These are phyloP conservation scores for Annona cherimola DNA, from an alignment of 164 flowering plant species.

Conservation along the genomic window DNA sequence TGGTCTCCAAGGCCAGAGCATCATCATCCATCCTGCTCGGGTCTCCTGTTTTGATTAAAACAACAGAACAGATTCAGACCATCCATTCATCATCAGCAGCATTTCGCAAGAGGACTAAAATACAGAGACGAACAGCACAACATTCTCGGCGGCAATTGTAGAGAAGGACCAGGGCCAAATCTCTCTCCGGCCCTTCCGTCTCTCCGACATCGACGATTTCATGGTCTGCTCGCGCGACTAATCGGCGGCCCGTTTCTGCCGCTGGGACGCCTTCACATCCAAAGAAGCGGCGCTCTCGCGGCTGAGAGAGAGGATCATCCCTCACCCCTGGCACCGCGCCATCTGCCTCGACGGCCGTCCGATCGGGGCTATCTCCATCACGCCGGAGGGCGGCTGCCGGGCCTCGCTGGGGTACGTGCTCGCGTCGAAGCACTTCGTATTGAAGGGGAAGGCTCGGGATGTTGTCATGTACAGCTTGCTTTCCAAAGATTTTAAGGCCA, in stretches of 20 bases:
- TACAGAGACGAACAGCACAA: no score
- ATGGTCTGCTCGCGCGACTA: conserved; percentile 38
- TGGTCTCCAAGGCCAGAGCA: no score
- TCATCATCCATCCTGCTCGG: no score
- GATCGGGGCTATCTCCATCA: conserved; percentile 42
- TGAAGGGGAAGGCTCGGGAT: no score
- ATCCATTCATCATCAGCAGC: no score
- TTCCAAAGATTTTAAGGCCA: no score
- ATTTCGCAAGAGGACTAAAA: no score
- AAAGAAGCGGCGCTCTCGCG: conserved; percentile 35
- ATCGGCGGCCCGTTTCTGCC: conserved; percentile 28
- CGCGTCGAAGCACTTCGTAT: conserved; percentile 39
- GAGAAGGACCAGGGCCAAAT: conserved; percentile 1
- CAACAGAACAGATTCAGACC: no score
- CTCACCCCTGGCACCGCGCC: conserved; percentile 60
- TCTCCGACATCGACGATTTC: conserved; percentile 38
- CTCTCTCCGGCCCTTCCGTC: conserved; percentile 30
- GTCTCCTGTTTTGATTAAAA: no score
- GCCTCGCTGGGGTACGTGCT: conserved; percentile 62
- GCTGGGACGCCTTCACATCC: conserved; percentile 36
- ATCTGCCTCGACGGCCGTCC: conserved; percentile 49
- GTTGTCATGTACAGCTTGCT: no score
- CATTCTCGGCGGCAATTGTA: no score
- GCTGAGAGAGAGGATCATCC: conserved; percentile 22
- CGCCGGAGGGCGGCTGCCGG: conserved; percentile 30